A percentile compares a stretch with the other conserved stretches of the same genome.
Conservation (phyloP, 2,329 filamentous ascomycete genomes). For the Arthrobotrys sinensis region DNA sequence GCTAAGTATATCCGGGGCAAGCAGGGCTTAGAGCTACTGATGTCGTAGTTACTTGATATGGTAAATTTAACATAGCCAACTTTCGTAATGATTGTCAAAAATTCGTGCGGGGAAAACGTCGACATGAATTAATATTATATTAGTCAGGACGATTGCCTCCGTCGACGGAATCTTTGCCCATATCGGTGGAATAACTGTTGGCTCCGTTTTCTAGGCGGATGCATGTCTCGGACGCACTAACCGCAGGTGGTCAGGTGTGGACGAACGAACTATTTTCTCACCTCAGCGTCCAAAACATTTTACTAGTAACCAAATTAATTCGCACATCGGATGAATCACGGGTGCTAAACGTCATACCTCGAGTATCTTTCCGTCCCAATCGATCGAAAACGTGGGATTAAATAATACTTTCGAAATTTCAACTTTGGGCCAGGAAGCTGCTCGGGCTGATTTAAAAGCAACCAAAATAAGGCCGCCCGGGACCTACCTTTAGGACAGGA, state of each 20-base stretch:
- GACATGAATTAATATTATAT: neutral
- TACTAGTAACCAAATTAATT: neutral
- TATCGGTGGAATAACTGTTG: neutral
- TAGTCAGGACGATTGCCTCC: constrained; percentile 4
- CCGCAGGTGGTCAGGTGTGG: constrained; percentile 19
- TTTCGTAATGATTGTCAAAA: constrained; percentile 2
- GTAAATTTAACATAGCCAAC: neutral
- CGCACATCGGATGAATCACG: constrained; percentile 25
- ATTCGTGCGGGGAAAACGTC: constrained; percentile 5
- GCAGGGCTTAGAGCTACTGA: constrained; percentile 37
- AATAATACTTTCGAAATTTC: neutral
- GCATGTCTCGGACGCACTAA: constrained; percentile 35
- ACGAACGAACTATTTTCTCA: constrained; percentile 47
- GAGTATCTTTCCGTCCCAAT: neutral
- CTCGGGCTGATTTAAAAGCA: no score
- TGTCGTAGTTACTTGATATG: constrained; percentile 1
- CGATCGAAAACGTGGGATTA: constrained; percentile 4
- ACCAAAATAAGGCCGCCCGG: no score
- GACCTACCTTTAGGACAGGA: no score
- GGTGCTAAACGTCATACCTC: constrained; percentile 6
- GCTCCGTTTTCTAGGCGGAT: constrained; percentile 13
- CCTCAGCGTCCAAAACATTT: constrained; percentile 1
- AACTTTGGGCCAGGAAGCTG: no score
- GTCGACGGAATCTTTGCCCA: neutral
- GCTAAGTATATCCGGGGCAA: constrained; percentile 4